Percentiles rank a stretch among this genome's conserved stretches.
phyloP scores from a whole-genome alignment of 192 early-diverging fungal genomes.

The Coemansia sp. region DNA sequence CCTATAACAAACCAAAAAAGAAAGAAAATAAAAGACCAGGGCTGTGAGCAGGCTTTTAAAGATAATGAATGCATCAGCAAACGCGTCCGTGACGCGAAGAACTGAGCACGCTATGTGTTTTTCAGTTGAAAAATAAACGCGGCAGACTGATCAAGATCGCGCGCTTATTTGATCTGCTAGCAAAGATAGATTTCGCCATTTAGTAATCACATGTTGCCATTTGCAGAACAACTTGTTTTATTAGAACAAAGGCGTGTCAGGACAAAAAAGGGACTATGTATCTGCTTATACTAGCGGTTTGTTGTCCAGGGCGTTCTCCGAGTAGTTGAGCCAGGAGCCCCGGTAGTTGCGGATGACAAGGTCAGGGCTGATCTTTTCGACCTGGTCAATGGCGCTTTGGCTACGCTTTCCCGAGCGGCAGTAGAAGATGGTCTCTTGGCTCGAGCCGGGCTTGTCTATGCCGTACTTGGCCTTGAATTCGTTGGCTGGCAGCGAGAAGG shows the following conservation, averaged over 20 bases:
- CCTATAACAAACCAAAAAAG: too few relatives aligned
- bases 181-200: not conserved
- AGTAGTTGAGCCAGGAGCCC: constrained; percentile 54
- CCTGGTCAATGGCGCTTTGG: constrained; percentile 61
- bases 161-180: not conserved
- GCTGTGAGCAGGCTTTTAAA: too few relatives aligned
- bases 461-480: constrained; percentile 59
- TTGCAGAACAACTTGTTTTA: too few relatives aligned
- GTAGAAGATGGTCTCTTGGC: constrained; percentile 66
- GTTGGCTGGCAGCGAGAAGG: constrained; percentile 42
- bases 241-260: too few relatives aligned
- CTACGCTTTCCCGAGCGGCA: constrained; percentile 71
- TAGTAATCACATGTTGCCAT: not conserved
- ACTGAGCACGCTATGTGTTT: too few relatives aligned
- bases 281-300: constrained; percentile 28
- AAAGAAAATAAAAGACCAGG: too few relatives aligned
- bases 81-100: too few relatives aligned
- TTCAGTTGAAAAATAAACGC: not conserved
- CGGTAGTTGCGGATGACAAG: constrained; percentile 52
- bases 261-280: too few relatives aligned
- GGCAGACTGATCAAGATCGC: not conserved
- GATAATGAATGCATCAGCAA: too few relatives aligned
- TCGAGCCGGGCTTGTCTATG: constrained; percentile 60
- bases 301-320: constrained; percentile 37
- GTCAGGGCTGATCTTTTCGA: constrained; percentile 53